phyloP scores from a whole-genome alignment of 177 flowering plant genomes.

The Telopea speciosissima region DNA sequence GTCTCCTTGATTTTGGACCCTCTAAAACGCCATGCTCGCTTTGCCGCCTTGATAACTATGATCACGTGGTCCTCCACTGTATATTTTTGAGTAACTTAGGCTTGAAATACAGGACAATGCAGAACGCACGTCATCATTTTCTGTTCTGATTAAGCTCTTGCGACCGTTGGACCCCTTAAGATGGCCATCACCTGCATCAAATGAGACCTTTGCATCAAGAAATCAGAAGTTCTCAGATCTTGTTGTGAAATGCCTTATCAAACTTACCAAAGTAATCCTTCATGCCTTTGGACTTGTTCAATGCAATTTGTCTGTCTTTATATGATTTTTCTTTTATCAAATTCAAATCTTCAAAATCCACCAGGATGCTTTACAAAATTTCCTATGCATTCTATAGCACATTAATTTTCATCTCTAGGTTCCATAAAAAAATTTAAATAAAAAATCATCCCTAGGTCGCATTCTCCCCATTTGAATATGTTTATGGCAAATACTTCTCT shows the following conservation, averaged over 20 bases:
- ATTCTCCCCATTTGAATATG: too few relatives aligned
- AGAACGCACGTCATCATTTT: slow-evolving; percentile 93
- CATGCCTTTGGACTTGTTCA: background rate
- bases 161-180: slow-evolving; percentile 91
- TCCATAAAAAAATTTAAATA: too few relatives aligned
- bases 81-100: slow-evolving; percentile 2
- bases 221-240: slow-evolving; percentile 94
- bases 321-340: too few relatives aligned
- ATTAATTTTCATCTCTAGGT: too few relatives aligned
- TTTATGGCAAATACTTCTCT: too few relatives aligned
- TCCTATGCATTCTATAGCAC: too few relatives aligned
- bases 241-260: slow-evolving; percentile 92
- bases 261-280: slow-evolving; percentile 74
- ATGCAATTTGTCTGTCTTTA: background rate
- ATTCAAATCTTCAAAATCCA: too few relatives aligned
- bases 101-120: slow-evolving; percentile 80
- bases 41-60: too few relatives aligned
- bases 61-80: background rate
- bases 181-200: slow-evolving; percentile 83
- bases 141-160: slow-evolving; percentile 80
- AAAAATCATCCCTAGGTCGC: too few relatives aligned
- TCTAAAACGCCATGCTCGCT: too few relatives aligned
- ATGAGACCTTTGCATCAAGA: slow-evolving; percentile 59
- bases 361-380: too few relatives aligned
- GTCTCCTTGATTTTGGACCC: too few relatives aligned